phyloP scores from a whole-genome alignment of 2,329 filamentous ascomycete genomes.

The Sclerotinia trifoliorum region DNA sequence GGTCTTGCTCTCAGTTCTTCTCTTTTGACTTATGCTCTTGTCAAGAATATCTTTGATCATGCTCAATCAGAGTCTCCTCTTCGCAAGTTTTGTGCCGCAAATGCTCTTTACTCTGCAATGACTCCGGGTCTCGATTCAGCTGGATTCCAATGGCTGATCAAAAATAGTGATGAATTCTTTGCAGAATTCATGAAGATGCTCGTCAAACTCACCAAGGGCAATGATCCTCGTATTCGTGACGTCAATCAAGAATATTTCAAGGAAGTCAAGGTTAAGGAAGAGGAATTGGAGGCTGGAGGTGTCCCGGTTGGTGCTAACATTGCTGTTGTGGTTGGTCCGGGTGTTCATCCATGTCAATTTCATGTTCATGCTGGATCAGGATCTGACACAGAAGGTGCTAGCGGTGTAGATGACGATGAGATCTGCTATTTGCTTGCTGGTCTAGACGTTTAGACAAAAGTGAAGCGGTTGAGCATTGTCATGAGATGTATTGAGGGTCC shows the following conservation, averaged over 20 bases:
- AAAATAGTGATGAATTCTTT: conserved; percentile 21
- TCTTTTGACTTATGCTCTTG: conserved; percentile 24
- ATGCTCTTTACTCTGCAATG: conserved; percentile 20
- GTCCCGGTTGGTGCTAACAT: background rate
- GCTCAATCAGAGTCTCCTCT: conserved; percentile 22
- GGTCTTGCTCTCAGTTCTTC: conserved; percentile 26
- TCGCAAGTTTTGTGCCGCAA: conserved; percentile 28
- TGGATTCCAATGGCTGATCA: conserved; percentile 8
- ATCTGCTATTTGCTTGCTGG: background rate
- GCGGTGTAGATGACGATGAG: background rate
- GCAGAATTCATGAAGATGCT: conserved; percentile 28
- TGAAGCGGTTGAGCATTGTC: background rate
- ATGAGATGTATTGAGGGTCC: background rate
- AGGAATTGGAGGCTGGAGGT: background rate
- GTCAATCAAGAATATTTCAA: conserved; percentile 14
- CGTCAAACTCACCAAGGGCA: background rate
- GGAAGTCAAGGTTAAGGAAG: background rate
- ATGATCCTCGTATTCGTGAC: conserved; percentile 32
- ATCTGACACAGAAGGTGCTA: background rate
- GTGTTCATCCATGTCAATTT: conserved; percentile 26
- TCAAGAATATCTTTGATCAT: conserved; percentile 27
- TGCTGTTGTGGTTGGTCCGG: background rate
- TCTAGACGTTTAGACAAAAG: background rate
- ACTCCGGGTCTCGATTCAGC: conserved; percentile 2
- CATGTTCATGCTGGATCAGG: conserved; percentile 20